Base-by-base conservation (phyloP, 2,329 filamentous ascomycete species). In the Paramyrothecium sp. region DNA sequence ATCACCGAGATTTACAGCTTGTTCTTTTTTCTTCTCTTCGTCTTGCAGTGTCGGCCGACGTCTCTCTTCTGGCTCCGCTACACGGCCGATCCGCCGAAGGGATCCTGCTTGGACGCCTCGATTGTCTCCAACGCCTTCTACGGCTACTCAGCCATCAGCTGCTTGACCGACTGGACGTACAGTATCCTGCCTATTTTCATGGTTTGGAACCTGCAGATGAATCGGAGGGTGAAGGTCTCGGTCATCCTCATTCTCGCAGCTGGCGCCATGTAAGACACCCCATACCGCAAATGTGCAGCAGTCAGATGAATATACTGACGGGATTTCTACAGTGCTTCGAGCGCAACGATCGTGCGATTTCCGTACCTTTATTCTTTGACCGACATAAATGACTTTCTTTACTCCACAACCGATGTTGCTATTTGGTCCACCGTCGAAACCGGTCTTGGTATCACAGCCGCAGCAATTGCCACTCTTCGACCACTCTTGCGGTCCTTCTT, bases 341-440 rank as follows among this genome's bases (percentile, higher is more conserved):
- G 71, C 26, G 77, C 76, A 4, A 78, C 77, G 3, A 73, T 79
- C 46, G 70, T 79, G 11, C 71, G 77, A 2, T 74, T 78, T 51
- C 69, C 75, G 1, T 80, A 77, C 59, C 71, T 79, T 23, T 63
- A 70, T 33, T 60, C 67, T 4, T 63, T 80, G 16, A 67, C 68
- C 34, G 61, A 71, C 7, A 70, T 71, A 22, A 59, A 65, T 46
- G 77, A 80, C 56, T 79, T 76, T 58, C 71, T 78, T 11, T 79
- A 74, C 68, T 69, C 74, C 41, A 75, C 74, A 19, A 70, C 74
- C 20, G 75, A 77, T 51, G 66, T 79, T 7, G 75, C 75, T 19
- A 74, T 79, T 56, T 80, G 76, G 76, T 78, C 73, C 1, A 78
- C 77, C 20, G 69, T 78, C 41, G 77, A 79, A 60, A 73, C 73